Percentiles rank a stretch among this genome's conserved stretches.
Evolutionary conservation across 441 rosid genomes (phyloP).

Genomic region (Syzygium malaccense): DNA sequence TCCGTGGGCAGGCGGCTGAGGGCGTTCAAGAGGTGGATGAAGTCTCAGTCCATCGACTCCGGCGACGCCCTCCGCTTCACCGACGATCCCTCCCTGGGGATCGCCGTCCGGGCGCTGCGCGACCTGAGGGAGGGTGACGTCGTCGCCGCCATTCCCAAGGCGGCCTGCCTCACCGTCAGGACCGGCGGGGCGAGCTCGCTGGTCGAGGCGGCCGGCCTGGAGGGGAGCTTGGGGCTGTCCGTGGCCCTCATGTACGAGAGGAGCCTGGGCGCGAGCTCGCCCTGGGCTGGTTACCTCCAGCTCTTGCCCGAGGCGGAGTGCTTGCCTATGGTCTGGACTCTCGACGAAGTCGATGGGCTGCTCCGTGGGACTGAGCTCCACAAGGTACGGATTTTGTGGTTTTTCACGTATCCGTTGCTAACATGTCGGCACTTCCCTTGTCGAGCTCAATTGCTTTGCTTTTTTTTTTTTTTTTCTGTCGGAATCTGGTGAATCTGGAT

Average conservation of each 20-base stretch:
- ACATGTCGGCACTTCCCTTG: background rate
- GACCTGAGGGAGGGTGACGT: constrained; percentile 70
- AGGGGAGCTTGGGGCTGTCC: constrained; percentile 59
- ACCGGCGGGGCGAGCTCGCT: constrained; percentile 47
- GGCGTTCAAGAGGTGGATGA: constrained; percentile 90
- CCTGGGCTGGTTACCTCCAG: constrained; percentile 77
- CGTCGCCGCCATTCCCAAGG: constrained; percentile 65
- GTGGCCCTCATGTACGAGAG: constrained; percentile 80
- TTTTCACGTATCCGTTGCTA: background rate
- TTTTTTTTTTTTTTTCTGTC: background rate
- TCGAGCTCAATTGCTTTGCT: background rate
- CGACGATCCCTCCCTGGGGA: constrained; percentile 30
- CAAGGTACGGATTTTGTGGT: constrained; percentile 29
- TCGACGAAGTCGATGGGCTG: constrained; percentile 47
- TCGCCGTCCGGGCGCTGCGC: constrained; percentile 45
- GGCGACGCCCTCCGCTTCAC: constrained; percentile 43
- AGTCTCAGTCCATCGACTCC: constrained; percentile 47
- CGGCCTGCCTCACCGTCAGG: constrained; percentile 67
- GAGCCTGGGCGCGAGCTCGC: constrained; percentile 56
- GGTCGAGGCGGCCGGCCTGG: constrained; percentile 49
- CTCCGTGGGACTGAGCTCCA: constrained; percentile 85
- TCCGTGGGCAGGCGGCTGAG: constrained; percentile 49
- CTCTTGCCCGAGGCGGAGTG: constrained; percentile 52
- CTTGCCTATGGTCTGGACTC: constrained; percentile 67
- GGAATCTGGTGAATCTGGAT: background rate